Base-by-base conservation (phyloP, 495 filamentous ascomycete species). In the Saxophila tyrrhenica region DNA sequence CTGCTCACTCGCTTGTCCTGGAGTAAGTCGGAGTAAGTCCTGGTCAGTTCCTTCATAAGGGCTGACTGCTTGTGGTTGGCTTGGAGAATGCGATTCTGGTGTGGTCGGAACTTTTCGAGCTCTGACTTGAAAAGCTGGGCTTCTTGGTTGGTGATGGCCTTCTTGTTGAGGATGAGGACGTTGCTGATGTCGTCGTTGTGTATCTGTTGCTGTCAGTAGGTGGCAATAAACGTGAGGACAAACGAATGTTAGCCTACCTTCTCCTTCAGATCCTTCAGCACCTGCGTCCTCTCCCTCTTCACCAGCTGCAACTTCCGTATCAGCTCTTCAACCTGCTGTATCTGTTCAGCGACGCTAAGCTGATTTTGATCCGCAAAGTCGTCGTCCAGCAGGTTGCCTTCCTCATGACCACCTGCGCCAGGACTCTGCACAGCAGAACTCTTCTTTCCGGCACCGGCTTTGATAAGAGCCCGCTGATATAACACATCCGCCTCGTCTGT, bases 111-210 rank as follows among this genome's bases (percentile, higher is more conserved):
- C 67, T 98, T 98, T 67, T 96, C 94, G 10, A 98, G 78, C 68
- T 98, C 90, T 3, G 85, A 80, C 59, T 94, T 85, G 68, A 98
- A 98, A 13, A 97, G 78, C 62, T 91, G 85, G 25, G 73, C 84
- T 65, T 97, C 92, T 63, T 88, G 89, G 64, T 84, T 88, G 29
- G 87, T 74, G 57, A 96, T 87, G 1, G 88, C 82, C 64, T 96
- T 96, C 64, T 96, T 95, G 74, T 98, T 98, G 38, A 98, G 74
- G 46, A 98, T 97, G 59, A 97, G 71, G 22, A 97, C 89, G 63
- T 94, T 90, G 13, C 91, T 95, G 58, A 97, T 97, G 63, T 98
- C 94, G 62, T 98, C 94, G 62, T 82, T 85, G 69, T 92, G 92
- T 46, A 91, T 84, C 91, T 98, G 54, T 32, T 10, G 17, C 5